Base-by-base conservation (phyloP, 2,329 filamentous ascomycete species). In the Pseudodiploospora longispora region DNA sequence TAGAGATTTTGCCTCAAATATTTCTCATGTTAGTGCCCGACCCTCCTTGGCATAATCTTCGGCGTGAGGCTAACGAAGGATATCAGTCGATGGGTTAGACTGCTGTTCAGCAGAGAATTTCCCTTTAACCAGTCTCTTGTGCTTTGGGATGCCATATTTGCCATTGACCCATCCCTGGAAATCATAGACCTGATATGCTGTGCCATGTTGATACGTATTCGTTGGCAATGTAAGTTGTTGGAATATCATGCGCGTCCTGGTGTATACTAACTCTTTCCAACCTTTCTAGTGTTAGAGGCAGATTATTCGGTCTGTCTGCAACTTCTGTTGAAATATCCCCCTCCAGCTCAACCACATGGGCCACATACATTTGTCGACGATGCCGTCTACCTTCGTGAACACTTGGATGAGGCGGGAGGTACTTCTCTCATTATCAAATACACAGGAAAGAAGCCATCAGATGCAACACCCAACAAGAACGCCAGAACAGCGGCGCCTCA, bases 1-100 rank as follows among this genome's bases (percentile, higher is more conserved):
- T 96, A 38, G 91, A 96, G 48, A 82, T 98, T 49, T 68, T 96
- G n/a, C 93, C 93, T 1, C 93, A 98, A 56, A 91, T 98, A 41
- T 98, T 97, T 59, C 69, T 97, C 27, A 94, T 97, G 86, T 93
- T 66, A 62, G 74, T 61, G 9, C 10, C 36, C n/a, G 28, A 27
- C 33, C 28, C 29, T 2, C 6, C 6, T 38, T 34, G n/a, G n/a
- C 19, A 12, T 30, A 19, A 19, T 19, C 19, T 19, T 19, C 19
- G 19, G 19, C 19, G 19, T 19, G 4, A 32, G 33, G 40, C 30
- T 36, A 28, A 42, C 40, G 8, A 30, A 36, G 4, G 10, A 8
- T 6, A 27, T 30, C 36, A 90, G 86, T 51, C 88, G 93, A 46
- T 98, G 93, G 93, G 85, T 97, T 46, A 81, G 93, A 29, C 77